Percentiles rank a stretch among this genome's conserved stretches.
These are phyloP conservation scores for Boletus subcaerulescens DNA, from an alignment of 768 basidiomycete genomes.

Conservation along the genomic window DNA sequence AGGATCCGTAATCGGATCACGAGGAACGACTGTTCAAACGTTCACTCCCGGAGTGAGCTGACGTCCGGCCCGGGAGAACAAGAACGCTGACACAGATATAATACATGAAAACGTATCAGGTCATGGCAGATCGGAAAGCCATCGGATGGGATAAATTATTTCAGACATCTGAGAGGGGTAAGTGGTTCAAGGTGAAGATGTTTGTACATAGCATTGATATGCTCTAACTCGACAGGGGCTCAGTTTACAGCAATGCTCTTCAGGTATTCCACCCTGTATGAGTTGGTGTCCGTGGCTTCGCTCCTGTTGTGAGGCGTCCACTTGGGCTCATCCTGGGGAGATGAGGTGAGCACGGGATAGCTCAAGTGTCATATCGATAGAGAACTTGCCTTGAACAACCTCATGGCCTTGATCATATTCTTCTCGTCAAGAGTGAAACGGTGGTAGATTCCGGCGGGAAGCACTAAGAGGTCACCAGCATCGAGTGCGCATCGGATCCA, in stretches of 20 bases:
- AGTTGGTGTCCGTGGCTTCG: slow-evolving; percentile 59
- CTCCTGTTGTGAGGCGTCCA: slow-evolving; percentile 79
- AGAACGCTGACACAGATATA: no score
- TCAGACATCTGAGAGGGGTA: not conserved
- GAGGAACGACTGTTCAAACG: no score
- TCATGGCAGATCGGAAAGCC: no score
- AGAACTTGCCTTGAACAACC: slow-evolving; percentile 73
- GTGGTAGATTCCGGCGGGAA: slow-evolving; percentile 92
- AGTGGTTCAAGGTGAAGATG: not conserved
- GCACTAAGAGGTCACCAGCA: slow-evolving; percentile 79
- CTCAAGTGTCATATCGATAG: not conserved
- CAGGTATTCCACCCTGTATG: slow-evolving; percentile 60
- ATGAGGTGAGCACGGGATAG: not conserved
- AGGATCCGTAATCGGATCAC: no score
- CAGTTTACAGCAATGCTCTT: slow-evolving; percentile 41
- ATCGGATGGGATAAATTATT: not conserved
- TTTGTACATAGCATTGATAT: not conserved
- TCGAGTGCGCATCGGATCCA: slow-evolving; percentile 83
- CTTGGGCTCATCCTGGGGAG: slow-evolving; percentile 78
- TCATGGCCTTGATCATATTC: slow-evolving; percentile 71
- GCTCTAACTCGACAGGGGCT: not conserved
- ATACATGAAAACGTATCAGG: no score
- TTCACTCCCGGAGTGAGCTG: no score
- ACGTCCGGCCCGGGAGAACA: no score
- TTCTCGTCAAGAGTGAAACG: slow-evolving; percentile 85